phyloP scores from a whole-genome alignment of 305 asterid genomes.

The Rubia balearica region DNA sequence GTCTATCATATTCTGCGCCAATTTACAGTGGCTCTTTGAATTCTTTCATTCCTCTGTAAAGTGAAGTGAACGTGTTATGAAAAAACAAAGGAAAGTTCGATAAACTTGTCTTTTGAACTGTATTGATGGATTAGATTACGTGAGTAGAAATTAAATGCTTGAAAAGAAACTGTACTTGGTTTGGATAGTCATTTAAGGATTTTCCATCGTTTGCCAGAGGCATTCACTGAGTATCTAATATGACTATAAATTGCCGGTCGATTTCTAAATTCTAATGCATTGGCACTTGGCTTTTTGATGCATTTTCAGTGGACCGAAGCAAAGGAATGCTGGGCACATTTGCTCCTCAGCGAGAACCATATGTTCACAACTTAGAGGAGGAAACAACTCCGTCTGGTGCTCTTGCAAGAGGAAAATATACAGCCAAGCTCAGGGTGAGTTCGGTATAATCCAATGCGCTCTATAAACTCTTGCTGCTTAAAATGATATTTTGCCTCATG shows the following conservation, averaged over 20 bases:
- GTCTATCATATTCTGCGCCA: not conserved
- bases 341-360: slow-evolving; percentile 61
- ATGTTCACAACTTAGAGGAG: slow-evolving; percentile 50
- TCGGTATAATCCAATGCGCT: not conserved
- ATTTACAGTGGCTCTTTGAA: not conserved
- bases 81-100: not conserved
- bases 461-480: not conserved
- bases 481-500: not conserved
- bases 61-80: not conserved
- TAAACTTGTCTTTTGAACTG: not conserved
- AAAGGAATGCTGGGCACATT: slow-evolving; percentile 78
- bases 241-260: not conserved
- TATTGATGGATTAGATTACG: not conserved
- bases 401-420: slow-evolving; percentile 71
- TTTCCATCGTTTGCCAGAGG: not conserved
- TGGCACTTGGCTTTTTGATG: slow-evolving; percentile 14
- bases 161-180: not conserved
- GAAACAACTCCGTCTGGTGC: slow-evolving; percentile 74
- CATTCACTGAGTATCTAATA: not conserved
- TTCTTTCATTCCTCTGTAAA: not conserved
- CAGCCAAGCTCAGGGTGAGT: slow-evolving; percentile 59
- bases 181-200: not conserved
- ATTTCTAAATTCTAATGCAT: not conserved
- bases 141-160: too few relatives aligned
- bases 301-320: slow-evolving; percentile 52